phyloP scores from a whole-genome alignment of 805 yeast genomes.

The Candida multigemmis region DNA sequence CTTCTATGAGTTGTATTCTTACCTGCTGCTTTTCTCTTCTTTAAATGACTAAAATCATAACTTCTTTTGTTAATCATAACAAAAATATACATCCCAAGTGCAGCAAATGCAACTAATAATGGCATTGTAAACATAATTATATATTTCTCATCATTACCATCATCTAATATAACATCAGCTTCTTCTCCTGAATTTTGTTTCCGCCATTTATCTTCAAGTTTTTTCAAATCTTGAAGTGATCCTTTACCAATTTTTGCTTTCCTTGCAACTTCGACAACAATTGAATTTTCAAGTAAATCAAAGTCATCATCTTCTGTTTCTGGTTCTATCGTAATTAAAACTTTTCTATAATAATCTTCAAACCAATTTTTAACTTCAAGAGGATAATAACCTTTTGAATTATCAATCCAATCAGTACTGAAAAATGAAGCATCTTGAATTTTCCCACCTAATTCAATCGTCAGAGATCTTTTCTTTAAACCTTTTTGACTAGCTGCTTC shows the following conservation, averaged over 20 bases:
- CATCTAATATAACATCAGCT: conserved; percentile 31
- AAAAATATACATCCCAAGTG: conserved; percentile 57
- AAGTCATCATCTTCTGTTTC: conserved; percentile 60
- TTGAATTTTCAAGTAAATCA: conserved; percentile 32
- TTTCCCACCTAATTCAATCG: conserved; percentile 30
- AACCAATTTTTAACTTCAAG: conserved; percentile 50
- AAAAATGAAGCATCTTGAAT: conserved; percentile 40
- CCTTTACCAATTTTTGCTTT: conserved; percentile 48
- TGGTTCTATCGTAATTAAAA: conserved; percentile 68
- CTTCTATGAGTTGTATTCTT: conserved; percentile 18
- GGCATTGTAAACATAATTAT: conserved; percentile 64
- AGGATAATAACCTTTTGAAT: conserved; percentile 55
- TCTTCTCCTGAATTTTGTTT: conserved; percentile 9
- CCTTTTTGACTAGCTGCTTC: conserved; percentile 52
- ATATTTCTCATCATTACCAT: conserved; percentile 45
- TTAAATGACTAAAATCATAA: conserved; percentile 33
- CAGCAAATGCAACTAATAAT: conserved; percentile 50
- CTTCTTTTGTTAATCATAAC: conserved; percentile 38
- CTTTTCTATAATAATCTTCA: conserved; percentile 59
- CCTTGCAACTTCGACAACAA: conserved; percentile 38
- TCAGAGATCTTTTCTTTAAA: conserved; percentile 34
- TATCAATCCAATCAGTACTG: conserved; percentile 62
- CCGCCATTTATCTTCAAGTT: conserved; percentile 21
- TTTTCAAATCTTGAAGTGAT: conserved; percentile 32
- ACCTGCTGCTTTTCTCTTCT: conserved; percentile 20